Evolutionary conservation across 768 basidiomycete species (phyloP).

Genomic region (Fistulinella prunicolor): DNA sequence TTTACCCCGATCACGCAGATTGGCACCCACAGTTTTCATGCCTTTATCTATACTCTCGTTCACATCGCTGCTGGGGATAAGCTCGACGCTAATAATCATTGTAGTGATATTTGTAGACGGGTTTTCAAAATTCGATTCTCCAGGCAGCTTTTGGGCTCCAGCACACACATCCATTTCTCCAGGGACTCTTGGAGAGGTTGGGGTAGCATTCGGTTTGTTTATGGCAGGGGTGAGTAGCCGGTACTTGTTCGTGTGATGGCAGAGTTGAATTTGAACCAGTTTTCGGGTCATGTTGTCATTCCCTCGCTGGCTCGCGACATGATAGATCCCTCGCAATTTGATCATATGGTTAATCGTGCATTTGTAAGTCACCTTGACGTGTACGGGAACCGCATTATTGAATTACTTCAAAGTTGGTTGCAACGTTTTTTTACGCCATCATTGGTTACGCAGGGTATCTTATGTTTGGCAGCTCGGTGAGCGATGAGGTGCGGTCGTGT

Average conservation of each 20-base stretch:
- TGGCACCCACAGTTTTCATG: constrained; percentile 82
- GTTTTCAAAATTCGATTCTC: constrained; percentile 61
- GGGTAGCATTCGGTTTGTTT: constrained; percentile 83
- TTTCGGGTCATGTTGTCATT: constrained; percentile 90
- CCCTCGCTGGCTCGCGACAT: constrained; percentile 90
- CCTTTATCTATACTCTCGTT: constrained; percentile 85
- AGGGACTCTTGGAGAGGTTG: constrained; percentile 53
- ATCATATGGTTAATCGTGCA: constrained; percentile 79
- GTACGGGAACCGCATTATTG: not conserved
- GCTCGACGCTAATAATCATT: constrained; percentile 74
- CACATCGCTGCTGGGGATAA: constrained; percentile 81
- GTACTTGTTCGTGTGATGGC: not conserved
- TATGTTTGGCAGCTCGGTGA: constrained; percentile 84
- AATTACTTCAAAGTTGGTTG: constrained; percentile 44
- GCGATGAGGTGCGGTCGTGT: constrained; percentile 64
- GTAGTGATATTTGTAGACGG: constrained; percentile 82
- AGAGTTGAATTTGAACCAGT: constrained; percentile 39
- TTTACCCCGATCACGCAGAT: constrained; percentile 38
- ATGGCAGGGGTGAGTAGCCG: constrained; percentile 75
- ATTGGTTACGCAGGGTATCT: constrained; percentile 83
- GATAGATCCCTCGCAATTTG: constrained; percentile 76
- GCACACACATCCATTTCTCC: constrained; percentile 64
- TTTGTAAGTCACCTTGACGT: constrained; percentile 53
- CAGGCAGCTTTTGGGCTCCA: constrained; percentile 80
- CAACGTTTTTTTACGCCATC: constrained; percentile 59